Conservation (phyloP, 192 early-diverging fungal genomes). For the Funneliformis mosseae region DNA sequence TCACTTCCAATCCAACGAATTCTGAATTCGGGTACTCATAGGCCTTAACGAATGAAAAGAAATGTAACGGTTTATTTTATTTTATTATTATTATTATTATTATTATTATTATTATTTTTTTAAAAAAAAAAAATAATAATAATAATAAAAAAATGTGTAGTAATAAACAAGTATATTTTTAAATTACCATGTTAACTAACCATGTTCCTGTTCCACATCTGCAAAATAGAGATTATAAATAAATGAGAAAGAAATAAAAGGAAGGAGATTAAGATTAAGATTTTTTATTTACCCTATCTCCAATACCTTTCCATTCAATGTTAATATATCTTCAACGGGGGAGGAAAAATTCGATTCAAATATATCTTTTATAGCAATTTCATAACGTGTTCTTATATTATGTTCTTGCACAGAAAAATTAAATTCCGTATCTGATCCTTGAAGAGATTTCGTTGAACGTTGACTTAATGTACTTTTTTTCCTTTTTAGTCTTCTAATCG, state of each 20-base stretch:
- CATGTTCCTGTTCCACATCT: not conserved
- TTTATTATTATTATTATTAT: not conserved
- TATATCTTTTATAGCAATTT: not conserved
- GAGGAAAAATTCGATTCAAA: not conserved
- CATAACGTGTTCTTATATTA: not conserved
- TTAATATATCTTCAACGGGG: not conserved
- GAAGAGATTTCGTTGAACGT: no score
- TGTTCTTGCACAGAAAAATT: not conserved
- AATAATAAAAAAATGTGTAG: not conserved
- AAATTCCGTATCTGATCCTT: no score
- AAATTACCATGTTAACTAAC: not conserved
- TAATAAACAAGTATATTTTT: not conserved
- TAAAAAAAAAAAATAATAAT: no score
- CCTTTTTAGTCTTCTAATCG: no score
- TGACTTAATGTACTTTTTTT: no score
- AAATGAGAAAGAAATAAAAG: not conserved
- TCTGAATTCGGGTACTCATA: not conserved
- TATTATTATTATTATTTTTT: no score
- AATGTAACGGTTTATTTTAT: not conserved
- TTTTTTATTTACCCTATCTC: not conserved
- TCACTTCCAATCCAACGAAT: not conserved
- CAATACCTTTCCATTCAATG: conserved; percentile 1
- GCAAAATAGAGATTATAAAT: not conserved
- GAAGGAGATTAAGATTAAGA: not conserved
- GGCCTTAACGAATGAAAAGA: not conserved